These are phyloP conservation scores for Auricularia auricula-judae DNA, from an alignment of 768 basidiomycete species.

Conservation along the genomic window DNA sequence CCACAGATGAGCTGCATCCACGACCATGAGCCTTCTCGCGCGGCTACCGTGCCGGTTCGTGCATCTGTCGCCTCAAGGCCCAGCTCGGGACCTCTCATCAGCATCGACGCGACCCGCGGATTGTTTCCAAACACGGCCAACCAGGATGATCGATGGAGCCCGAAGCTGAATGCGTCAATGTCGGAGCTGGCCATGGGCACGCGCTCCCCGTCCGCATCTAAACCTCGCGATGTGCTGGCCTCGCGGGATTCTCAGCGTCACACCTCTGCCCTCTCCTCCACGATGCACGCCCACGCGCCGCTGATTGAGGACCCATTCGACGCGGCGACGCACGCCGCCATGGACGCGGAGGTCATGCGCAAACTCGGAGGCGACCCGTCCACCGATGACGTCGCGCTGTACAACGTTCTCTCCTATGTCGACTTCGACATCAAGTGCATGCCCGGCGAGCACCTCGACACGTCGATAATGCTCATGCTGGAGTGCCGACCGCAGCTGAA, in stretches of 20 bases:
- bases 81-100: too few species aligned
- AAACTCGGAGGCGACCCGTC: not conserved
- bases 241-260: not conserved
- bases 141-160: too few species aligned
- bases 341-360: slow-evolving; percentile 1
- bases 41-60: too few species aligned
- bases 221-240: not conserved
- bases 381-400: not conserved
- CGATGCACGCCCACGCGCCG: not conserved
- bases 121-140: too few species aligned
- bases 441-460: not conserved
- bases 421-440: not conserved
- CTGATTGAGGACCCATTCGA: not conserved
- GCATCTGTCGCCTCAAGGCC: too few species aligned
- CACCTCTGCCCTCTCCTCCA: not conserved
- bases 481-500: not conserved
- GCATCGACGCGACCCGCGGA: too few species aligned
- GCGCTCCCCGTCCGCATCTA: too few species aligned
- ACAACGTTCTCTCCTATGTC: not conserved
- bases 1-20: too few species aligned
- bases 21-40: too few species aligned
- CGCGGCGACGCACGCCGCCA: not conserved
- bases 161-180: too few species aligned
- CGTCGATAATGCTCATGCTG: not conserved
- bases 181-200: too few species aligned